These are phyloP conservation scores for Protea cynaroides DNA, from an alignment of 164 flowering plant species.

Conservation along the genomic window DNA sequence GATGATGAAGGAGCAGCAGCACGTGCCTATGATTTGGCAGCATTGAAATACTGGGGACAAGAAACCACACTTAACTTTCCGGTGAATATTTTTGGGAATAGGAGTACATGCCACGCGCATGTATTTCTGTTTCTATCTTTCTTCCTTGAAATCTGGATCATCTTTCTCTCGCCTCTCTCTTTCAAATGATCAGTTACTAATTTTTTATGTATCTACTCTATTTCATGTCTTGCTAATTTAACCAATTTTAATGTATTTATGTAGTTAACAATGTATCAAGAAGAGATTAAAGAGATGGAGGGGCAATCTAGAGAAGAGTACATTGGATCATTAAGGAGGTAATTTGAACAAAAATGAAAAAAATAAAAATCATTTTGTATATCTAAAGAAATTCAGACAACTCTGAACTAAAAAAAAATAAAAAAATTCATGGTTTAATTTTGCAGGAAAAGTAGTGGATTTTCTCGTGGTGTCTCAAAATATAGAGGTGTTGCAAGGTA, in stretches of 20 bases:
- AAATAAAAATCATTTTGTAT: not conserved
- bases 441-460: constrained; percentile 85
- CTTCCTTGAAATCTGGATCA: too few species aligned
- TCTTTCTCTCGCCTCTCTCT: too few species aligned
- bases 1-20: constrained; percentile 92
- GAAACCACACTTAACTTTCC: constrained; percentile 89
- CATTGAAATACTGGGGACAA: constrained; percentile 91
- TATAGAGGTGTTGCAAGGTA: constrained; percentile 97
- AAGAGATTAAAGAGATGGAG: constrained; percentile 79
- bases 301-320: constrained; percentile 81
- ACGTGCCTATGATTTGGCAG: constrained; percentile 92
- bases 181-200: too few species aligned
- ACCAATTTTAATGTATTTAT: not conserved
- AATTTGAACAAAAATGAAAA: not conserved
- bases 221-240: too few species aligned
- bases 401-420: not conserved
- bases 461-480: constrained; percentile 85
- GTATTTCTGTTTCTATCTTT: too few species aligned
- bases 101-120: too few species aligned
- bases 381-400: not conserved
- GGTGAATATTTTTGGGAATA: too few species aligned
- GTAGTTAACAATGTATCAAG: constrained; percentile 53
- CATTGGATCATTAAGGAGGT: constrained; percentile 93
- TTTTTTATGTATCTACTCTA: too few species aligned
- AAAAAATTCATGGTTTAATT: not conserved